Conservation (phyloP, 148 eudicot species). For the Rhododendron simsii region DNA sequence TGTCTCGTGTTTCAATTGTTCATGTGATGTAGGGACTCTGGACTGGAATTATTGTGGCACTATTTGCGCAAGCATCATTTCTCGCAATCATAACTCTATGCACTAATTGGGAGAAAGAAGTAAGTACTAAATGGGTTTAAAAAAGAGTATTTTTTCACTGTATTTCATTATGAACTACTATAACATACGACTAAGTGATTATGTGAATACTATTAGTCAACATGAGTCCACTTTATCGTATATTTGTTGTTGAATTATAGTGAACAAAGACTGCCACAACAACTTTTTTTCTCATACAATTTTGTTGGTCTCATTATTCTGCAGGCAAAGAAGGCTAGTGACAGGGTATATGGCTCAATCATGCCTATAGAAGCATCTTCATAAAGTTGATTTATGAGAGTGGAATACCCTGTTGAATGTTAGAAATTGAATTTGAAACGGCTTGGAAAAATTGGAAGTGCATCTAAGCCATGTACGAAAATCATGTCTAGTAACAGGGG, state of each 20-base stretch:
- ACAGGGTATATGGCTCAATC: constrained; percentile 26
- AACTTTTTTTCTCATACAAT: not conserved
- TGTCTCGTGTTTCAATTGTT: not conserved
- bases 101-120: constrained; percentile 62
- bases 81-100: constrained; percentile 43
- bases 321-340: constrained; percentile 48
- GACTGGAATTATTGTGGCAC: constrained; percentile 48
- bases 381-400: not conserved
- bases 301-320: not conserved
- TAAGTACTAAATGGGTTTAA: constrained; percentile 7
- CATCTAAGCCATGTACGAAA: not conserved
- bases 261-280: not conserved
- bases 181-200: not conserved
- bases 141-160: not conserved
- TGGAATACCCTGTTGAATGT: not conserved
- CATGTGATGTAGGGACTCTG: constrained; percentile 46
- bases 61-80: constrained; percentile 40
- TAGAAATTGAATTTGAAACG: not conserved
- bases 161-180: not conserved
- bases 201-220: not conserved
- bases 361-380: constrained; percentile 17
- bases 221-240: not conserved
- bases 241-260: not conserved
- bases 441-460: not conserved
- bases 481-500: not conserved